These are phyloP conservation scores for Lactarius psammicola DNA, from an alignment of 768 basidiomycete genomes.

Conservation along the genomic window DNA sequence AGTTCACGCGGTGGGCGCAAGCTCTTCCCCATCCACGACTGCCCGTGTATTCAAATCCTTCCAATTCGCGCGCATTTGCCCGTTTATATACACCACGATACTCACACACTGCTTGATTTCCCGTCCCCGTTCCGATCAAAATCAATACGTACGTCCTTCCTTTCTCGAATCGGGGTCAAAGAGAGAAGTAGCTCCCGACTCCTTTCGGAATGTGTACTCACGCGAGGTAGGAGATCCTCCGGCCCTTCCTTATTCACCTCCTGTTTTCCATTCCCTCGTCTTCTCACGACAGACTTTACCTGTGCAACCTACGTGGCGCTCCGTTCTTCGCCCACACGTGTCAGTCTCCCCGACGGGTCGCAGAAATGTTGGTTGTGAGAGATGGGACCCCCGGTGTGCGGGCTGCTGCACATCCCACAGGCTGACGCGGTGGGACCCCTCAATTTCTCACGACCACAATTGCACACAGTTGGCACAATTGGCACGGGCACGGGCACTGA, in stretches of 20 bases:
- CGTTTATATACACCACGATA: background rate
- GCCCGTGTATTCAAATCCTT: background rate
- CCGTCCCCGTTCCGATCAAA: background rate
- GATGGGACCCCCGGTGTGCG: background rate
- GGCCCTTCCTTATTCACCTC: background rate
- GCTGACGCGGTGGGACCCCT: background rate
- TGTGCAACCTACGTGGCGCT: background rate
- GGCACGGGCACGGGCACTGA: background rate
- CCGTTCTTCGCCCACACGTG: background rate
- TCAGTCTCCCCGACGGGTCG: background rate
- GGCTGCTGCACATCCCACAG: background rate
- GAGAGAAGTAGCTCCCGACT: background rate
- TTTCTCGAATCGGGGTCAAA: background rate
- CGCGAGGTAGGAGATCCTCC: background rate
- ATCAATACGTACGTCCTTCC: background rate
- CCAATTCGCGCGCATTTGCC: background rate
- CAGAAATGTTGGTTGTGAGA: background rate
- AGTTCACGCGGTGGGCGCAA: background rate
- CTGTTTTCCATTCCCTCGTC: background rate
- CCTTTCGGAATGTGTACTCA: background rate
- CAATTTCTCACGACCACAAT: background rate
- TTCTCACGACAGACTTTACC: background rate
- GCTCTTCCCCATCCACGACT: background rate
- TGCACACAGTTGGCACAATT: background rate
- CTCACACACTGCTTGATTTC: background rate